Evolutionary conservation across 1,284 basidiomycete species (phyloP), one percentile per base, ranked within the genome.

Genomic region (Cutaneotrichosporon dermatis): DNA sequence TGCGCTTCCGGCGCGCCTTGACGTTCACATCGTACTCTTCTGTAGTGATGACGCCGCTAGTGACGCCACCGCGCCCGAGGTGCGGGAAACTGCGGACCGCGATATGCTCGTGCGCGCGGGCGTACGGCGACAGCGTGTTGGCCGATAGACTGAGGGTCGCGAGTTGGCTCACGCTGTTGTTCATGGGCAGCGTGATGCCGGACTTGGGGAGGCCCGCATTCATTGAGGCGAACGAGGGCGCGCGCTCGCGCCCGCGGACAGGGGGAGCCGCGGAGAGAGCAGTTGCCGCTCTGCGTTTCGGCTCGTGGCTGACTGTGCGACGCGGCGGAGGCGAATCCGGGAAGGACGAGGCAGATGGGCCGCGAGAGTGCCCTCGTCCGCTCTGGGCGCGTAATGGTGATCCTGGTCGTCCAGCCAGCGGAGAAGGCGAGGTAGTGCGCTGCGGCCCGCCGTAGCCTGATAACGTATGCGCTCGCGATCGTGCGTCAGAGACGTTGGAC

Each of bases 51-150:
- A 12, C 39, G 52, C 33, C 48, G 49, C 13, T 63, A 15, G 65
- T 48, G 69, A 70, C 70, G 51, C 54, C 25, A 3, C 10, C 51
- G 36, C 40, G 55, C 4, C 76, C 73, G 13, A 75, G 51, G 83
- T 78, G 88, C 2, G 89, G 91, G 42, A 88, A 88, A 62, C 88
- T 90, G 33, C 92, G 83, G 3, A 94, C 90, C 4, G 91, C 90
- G 72, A 93, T 93, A 77, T 95, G 92, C 63, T 89, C 86, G 48
- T 92, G 82, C 6, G 87, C 87, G 51, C 90, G 84, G 9, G 92
- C 94, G 75, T 92, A 95, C 0, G 92, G 92, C 1, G 88, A 91
- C 2, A 96, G 80, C 0, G 92, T 96, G 70, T 94, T 92, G 67
- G 94, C 90, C 3, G 90, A 91, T 64, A 88, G 25, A 85, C 87